Evolutionary conservation across 2,329 filamentous ascomycete genomes (phyloP).

Genomic region (Ophiostoma perfectum): DNA sequence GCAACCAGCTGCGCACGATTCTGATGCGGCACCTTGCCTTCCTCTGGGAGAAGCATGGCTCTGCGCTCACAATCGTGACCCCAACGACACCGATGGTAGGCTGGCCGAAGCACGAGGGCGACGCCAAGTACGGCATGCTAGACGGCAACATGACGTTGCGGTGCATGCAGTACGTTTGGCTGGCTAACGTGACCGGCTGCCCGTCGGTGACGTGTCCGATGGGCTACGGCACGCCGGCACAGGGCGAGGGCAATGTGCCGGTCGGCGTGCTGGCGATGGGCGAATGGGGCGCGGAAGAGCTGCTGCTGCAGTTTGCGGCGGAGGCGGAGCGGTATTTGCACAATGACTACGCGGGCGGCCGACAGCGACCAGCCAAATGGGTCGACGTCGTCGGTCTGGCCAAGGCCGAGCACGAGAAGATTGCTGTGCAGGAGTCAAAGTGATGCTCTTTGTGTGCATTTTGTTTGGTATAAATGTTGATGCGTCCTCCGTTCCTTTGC

Average conservation of each 20-base stretch:
- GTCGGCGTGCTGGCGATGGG: conserved; percentile 59
- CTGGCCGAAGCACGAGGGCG: conserved; percentile 58
- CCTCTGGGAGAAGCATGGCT: conserved; percentile 66
- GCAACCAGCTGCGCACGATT: conserved; percentile 66
- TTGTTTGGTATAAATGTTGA: not conserved
- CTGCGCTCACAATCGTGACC: conserved; percentile 65
- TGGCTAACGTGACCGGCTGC: conserved; percentile 76
- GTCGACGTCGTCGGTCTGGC: conserved; percentile 49
- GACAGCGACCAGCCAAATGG: conserved; percentile 51
- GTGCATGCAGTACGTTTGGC: conserved; percentile 79
- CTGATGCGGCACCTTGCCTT: conserved; percentile 73
- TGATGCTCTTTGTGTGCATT: not conserved
- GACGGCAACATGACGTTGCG: conserved; percentile 68
- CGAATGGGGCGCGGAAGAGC: conserved; percentile 63
- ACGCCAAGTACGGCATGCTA: conserved; percentile 64
- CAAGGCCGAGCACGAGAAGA: conserved; percentile 31
- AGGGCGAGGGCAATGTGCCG: conserved; percentile 55
- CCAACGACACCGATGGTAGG: conserved; percentile 72
- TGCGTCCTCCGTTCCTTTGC: not conserved
- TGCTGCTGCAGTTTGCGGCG: conserved; percentile 54
- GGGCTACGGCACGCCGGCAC: conserved; percentile 58
- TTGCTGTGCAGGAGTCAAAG: not conserved
- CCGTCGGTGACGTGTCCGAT: conserved; percentile 71
- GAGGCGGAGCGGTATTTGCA: conserved; percentile 54
- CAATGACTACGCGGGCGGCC: conserved; percentile 40